Conservation (phyloP, 192 early-diverging fungal genomes). For the Coemansia erecta region DNA sequence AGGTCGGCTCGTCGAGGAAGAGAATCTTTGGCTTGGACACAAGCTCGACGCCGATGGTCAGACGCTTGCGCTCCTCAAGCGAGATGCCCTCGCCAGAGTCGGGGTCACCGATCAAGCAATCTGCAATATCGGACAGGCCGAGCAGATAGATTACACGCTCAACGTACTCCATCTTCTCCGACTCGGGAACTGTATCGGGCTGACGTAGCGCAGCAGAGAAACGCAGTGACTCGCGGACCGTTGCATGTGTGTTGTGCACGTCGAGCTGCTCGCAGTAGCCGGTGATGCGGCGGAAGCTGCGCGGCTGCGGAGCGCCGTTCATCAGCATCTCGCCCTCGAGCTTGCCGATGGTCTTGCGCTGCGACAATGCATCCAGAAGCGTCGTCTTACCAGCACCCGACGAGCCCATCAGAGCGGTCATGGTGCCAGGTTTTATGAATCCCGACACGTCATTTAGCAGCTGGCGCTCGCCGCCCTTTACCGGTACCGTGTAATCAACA, state of each 20-base stretch:
- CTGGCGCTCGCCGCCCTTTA: constrained; percentile 55
- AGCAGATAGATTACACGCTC: constrained; percentile 73
- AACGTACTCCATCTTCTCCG: constrained; percentile 69
- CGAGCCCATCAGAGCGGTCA: constrained; percentile 81
- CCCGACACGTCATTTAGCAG: constrained; percentile 67
- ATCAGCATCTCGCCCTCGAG: constrained; percentile 70
- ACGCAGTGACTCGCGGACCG: constrained; percentile 63
- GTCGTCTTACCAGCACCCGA: constrained; percentile 74
- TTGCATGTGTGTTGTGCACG: constrained; percentile 71
- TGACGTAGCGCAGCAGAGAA: constrained; percentile 70
- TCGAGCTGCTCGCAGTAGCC: constrained; percentile 87
- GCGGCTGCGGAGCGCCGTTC: constrained; percentile 54
- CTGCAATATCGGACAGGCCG: constrained; percentile 70
- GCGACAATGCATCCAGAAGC: constrained; percentile 68
- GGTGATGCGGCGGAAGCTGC: constrained; percentile 67
- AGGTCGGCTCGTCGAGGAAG: constrained; percentile 90
- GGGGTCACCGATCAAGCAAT: constrained; percentile 70
- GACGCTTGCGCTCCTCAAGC: constrained; percentile 83
- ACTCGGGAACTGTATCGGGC: constrained; percentile 59
- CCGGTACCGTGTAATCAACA: constrained; percentile 57
- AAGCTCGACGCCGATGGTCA: constrained; percentile 84
- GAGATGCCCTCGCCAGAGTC: constrained; percentile 75
- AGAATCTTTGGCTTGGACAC: constrained; percentile 75
- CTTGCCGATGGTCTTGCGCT: constrained; percentile 70
- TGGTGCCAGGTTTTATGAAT: constrained; percentile 70